Evolutionary conservation across 768 basidiomycete genomes (phyloP).

Genomic region (Suillus cothurnatus): DNA sequence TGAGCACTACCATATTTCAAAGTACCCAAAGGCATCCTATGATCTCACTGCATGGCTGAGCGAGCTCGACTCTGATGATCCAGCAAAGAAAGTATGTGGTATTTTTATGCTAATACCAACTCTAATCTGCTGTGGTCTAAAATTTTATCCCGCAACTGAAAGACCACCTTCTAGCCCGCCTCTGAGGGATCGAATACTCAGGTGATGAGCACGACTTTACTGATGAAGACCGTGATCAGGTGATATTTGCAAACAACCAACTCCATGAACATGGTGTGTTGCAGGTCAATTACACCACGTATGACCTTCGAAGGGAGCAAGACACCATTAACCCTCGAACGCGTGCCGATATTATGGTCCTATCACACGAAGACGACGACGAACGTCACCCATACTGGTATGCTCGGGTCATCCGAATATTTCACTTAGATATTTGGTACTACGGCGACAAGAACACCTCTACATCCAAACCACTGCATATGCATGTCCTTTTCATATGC

Average conservation of each 20-base stretch:
- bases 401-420: conserved; percentile 36
- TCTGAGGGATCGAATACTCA: conserved; percentile 8
- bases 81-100: conserved; percentile 22
- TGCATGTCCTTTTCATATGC: conserved; percentile 16
- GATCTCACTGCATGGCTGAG: conserved; percentile 18
- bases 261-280: conserved; percentile 35
- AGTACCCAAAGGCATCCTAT: conserved; percentile 9
- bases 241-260: conserved; percentile 29
- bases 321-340: conserved; percentile 33
- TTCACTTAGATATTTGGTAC: conserved; percentile 19
- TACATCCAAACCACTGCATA: conserved; percentile 12
- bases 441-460: neutral
- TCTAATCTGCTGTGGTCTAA: conserved; percentile 23
- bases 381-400: conserved; percentile 41
- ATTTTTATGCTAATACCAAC: conserved; percentile 1
- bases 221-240: conserved; percentile 19
- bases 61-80: conserved; percentile 22
- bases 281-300: conserved; percentile 27
- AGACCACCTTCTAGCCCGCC: conserved; percentile 12
- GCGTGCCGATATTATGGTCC: conserved; percentile 38
- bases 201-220: conserved; percentile 24
- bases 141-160: conserved; percentile 28
- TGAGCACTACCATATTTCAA: conserved; percentile 26
- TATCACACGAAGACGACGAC: conserved; percentile 29
- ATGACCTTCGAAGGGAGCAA: conserved; percentile 26